Evolutionary conservation across 2,329 filamentous ascomycete species (phyloP).

Genomic region (Microthyrium microscopicum): DNA sequence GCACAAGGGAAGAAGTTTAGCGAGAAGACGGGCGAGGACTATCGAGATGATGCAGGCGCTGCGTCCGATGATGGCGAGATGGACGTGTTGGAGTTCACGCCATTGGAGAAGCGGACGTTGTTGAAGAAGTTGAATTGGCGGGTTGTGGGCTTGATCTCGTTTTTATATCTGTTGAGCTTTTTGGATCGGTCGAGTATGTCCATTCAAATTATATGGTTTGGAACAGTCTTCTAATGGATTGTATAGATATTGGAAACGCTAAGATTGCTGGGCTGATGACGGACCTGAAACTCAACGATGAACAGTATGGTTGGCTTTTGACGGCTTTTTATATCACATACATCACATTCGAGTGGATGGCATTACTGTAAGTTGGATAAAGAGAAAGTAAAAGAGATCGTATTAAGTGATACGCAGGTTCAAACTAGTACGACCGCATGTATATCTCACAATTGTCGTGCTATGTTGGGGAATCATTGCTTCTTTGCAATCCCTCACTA

Average conservation of each 20-base stretch:
- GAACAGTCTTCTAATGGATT: constrained; percentile 8
- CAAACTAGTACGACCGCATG: constrained; percentile 40
- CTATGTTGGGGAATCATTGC: constrained; percentile 65
- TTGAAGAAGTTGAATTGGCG: constrained; percentile 60
- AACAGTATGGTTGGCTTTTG: constrained; percentile 44
- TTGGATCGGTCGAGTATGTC: constrained; percentile 65
- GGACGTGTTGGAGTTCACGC: constrained; percentile 37
- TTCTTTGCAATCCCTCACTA: constrained; percentile 44
- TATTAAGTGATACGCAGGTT: constrained; percentile 22
- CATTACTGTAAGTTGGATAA: constrained; percentile 30
- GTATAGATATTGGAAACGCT: constrained; percentile 42
- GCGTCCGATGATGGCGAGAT: background rate
- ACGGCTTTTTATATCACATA: constrained; percentile 49
- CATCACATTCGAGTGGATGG: constrained; percentile 51
- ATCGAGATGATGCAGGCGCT: too few relatives aligned
- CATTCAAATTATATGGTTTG: constrained; percentile 9
- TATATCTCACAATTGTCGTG: constrained; percentile 48
- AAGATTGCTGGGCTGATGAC: constrained; percentile 39
- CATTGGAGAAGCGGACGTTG: constrained; percentile 56
- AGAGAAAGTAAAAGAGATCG: background rate
- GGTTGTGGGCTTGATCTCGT: constrained; percentile 63
- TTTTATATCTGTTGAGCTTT: constrained; percentile 74
- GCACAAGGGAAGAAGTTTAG: too few relatives aligned
- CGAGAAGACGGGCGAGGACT: too few relatives aligned
- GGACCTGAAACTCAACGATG: constrained; percentile 36